Conservation (phyloP, 1,139 yeast genomes). For the Yamadazyma friedrichii region DNA sequence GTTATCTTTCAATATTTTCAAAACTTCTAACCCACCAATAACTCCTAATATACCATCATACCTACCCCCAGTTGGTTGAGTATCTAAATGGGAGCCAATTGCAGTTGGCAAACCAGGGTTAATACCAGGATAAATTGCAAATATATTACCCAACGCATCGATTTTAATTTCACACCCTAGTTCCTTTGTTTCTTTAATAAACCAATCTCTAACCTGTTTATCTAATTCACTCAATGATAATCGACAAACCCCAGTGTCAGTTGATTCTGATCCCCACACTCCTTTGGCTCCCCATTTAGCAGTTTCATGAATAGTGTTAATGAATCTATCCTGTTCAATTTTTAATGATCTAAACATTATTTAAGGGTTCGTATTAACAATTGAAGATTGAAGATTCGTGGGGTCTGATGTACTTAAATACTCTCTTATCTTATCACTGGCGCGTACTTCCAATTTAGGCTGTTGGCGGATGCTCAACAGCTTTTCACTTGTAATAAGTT, state of each 20-base stretch:
- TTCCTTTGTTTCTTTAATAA: slow-evolving; percentile 46
- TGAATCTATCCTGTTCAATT: slow-evolving; percentile 18
- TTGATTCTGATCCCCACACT: slow-evolving; percentile 55
- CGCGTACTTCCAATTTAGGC: too few relatives aligned
- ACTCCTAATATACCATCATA: slow-evolving; percentile 76
- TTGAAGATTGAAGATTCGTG: too few relatives aligned
- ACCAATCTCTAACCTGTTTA: slow-evolving; percentile 67
- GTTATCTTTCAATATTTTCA: slow-evolving; percentile 65
- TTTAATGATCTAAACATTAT: slow-evolving; percentile 9
- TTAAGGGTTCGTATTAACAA: too few relatives aligned
- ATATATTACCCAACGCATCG: slow-evolving; percentile 66
- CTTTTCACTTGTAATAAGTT: too few relatives aligned
- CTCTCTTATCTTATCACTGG: too few relatives aligned
- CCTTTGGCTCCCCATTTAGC: slow-evolving; percentile 63
- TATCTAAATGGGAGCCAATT: slow-evolving; percentile 72
- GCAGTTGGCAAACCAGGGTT: slow-evolving; percentile 56
- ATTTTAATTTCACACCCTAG: slow-evolving; percentile 59
- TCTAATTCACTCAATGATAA: slow-evolving; percentile 62
- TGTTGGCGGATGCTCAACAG: too few relatives aligned
- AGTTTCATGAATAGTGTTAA: slow-evolving; percentile 58
- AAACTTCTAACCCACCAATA: slow-evolving; percentile 61
- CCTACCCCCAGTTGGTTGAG: slow-evolving; percentile 79
- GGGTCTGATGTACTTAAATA: too few relatives aligned
- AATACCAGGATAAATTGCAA: slow-evolving; percentile 61
- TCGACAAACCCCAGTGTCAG: slow-evolving; percentile 63